Evolutionary conservation across 352 stramenopile species (phyloP).

Genomic region (Phytophthora aleatoria): DNA sequence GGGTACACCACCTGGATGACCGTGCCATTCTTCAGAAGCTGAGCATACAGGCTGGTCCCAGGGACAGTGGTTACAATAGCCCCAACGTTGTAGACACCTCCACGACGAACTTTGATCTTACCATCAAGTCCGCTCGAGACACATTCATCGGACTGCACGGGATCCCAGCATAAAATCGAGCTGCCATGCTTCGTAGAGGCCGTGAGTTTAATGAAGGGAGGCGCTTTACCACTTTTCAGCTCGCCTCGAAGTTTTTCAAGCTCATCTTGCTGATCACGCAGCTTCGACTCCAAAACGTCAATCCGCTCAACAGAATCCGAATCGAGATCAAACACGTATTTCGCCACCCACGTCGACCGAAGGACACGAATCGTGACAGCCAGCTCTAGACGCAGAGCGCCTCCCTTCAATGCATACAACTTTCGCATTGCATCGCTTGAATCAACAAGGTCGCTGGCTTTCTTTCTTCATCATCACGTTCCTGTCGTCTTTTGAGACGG

Average conservation of each 20-base stretch:
- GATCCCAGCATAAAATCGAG: neutral
- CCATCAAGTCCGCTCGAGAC: neutral
- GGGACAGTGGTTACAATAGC: neutral
- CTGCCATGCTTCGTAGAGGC: neutral
- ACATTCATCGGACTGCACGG: neutral
- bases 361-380: neutral
- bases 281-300: conserved; percentile 22
- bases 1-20: neutral
- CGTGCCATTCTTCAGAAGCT: neutral
- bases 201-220: neutral
- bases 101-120: neutral
- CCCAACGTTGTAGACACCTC: conserved; percentile 2
- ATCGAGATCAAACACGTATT: conserved; percentile 16
- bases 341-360: neutral
- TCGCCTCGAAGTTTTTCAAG: conserved; percentile 5
- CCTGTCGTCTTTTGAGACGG: no score
- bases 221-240: neutral
- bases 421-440: neutral
- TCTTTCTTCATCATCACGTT: no score
- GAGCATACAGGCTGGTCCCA: neutral
- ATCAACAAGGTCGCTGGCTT: neutral
- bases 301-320: conserved; percentile 11
- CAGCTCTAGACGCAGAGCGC: neutral
- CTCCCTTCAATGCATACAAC: neutral
- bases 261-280: conserved; percentile 15